Base-by-base conservation (phyloP, 352 stramenopile species). In the Phytophthora ramorum region DNA sequence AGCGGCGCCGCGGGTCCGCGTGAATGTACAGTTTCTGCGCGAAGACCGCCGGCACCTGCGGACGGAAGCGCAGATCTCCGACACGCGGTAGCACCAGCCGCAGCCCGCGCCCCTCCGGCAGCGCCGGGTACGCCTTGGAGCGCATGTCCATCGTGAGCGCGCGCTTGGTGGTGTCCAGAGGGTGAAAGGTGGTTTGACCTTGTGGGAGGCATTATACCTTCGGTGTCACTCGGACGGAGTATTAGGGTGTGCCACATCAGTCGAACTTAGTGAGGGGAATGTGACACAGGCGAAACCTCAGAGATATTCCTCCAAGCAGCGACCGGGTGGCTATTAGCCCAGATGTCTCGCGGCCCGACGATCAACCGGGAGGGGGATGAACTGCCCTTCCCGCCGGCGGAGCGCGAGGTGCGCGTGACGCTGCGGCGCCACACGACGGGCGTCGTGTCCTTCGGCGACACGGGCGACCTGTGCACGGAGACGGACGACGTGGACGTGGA, bases 381-480 rank as follows among this genome's bases (percentile, higher is more conserved):
- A 16, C 56, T 67, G 5, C 53, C 57, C 24, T 71, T 59, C 57
- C 49, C 53, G 19, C 30, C 41, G n/a, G 63, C 47, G 30, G 66
- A 74, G 3, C 71, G 52, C 19, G 69, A 82, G 30, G 26, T 70
- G 54, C 82, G 81, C 50, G 75, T 91, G 58, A 72, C 63, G 47
- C 60, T 95, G 61, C 87, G 85, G 28, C 82, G 87, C 48, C 85
- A 92, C 65, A 95, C 87, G 3, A 95, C 87, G 22, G 87, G 87
- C 44, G 87, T 86, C 57, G 81, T 95, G 69, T 93, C 71, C 59
- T 89, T 95, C 44, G 86, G 86, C 63, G 87, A 95, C 64, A 83
- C 81, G 9, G 80, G 70, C 37, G 87, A 95, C 43, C 72, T 93
- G 47, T 85, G 78, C 62, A 92, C 81, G 22, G 87, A 95, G 69